Base-by-base conservation (phyloP, 2,329 filamentous ascomycete genomes). In the Penicillium sp. region DNA sequence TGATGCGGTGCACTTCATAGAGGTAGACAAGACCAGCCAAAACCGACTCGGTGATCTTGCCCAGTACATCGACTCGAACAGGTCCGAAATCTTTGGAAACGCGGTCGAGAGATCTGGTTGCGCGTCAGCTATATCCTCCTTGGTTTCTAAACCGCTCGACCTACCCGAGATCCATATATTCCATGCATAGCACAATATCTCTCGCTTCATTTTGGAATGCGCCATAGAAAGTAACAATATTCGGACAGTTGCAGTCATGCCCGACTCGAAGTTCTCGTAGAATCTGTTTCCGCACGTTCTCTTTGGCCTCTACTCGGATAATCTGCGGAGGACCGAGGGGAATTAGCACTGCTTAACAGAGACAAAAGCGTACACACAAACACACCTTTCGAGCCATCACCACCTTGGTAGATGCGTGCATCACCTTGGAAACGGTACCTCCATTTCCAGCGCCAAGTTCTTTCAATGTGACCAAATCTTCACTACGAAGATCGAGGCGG, bases 111-210 rank as follows among this genome's bases (percentile, higher is more conserved):
- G 94, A 89, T 47, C 94, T 97, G 71, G 59, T 53, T 47, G 57
- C 39, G 18, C 39, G 62, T 61, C 32, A 57, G 59, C 65, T 44
- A 64, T 36, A 34, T 40, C 35, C 48, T 52, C 41, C 55, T 46
- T 16, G 36, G 16, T 51, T n/a, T 43, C 45, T 14, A 48, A 35
- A 18, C 32, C 10, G 42, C 9, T 40, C n/a, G 27, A 78, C 90
- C 75, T 82, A 97, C 94, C 94, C 94, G 71, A 93, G 91, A 75
- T 99, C 94, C 91, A 96, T 96, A 72, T 99, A 97, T 74, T 99
- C 94, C 94, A 99, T 99, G 74, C 94, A 99, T 87, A 99, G 93
- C 65, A 97, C 95, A 55, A 99, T 95, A 77, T 99, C 94, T 70
- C 95, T 93, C 58, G 91, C 91, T 69, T 95, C 90, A 71, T 96